Percentiles rank a stretch among this genome's conserved stretches.
phyloP scores from a whole-genome alignment of 306 rosid species.

The Hippophae rhamnoides region DNA sequence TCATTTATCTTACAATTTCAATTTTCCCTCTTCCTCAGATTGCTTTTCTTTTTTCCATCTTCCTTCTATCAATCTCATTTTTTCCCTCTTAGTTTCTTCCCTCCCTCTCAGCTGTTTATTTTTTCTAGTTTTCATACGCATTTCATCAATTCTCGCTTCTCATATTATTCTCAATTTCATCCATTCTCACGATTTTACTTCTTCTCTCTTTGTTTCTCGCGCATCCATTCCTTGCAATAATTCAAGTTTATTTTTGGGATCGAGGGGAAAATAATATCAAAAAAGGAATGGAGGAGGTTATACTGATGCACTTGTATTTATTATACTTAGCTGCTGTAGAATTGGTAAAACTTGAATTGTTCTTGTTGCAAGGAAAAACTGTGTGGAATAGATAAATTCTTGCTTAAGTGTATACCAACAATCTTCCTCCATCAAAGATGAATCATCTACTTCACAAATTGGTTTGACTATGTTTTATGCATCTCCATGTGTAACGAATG shows the following conservation, averaged over 20 bases:
- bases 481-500: slow-evolving; percentile 61
- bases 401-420: slow-evolving; percentile 61
- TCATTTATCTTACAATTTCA: too few species aligned
- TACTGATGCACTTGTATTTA: not conserved
- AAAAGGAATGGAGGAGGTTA: not conserved
- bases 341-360: slow-evolving; percentile 17
- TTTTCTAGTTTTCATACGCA: too few species aligned
- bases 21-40: too few species aligned
- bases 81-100: too few species aligned
- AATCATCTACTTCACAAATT: slow-evolving; percentile 60
- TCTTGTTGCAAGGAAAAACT: slow-evolving; percentile 56
- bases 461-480: slow-evolving; percentile 56
- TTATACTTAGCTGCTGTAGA: not conserved
- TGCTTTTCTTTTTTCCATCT: too few species aligned
- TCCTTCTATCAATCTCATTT: too few species aligned
- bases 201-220: too few species aligned
- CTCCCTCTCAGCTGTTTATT: too few species aligned
- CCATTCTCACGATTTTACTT: too few species aligned
- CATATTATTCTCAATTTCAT: too few species aligned
- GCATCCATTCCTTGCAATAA: slow-evolving; percentile 4
- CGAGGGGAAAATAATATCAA: not conserved
- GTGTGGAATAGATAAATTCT: slow-evolving; percentile 56
- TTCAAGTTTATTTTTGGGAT: too few species aligned
- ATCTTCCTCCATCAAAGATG: slow-evolving; percentile 62
- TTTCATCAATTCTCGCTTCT: too few species aligned